Percentiles rank a stretch among this genome's conserved stretches.
Evolutionary conservation across 2,329 filamentous ascomycete species (phyloP).

Genomic region (Cercospora sp.): DNA sequence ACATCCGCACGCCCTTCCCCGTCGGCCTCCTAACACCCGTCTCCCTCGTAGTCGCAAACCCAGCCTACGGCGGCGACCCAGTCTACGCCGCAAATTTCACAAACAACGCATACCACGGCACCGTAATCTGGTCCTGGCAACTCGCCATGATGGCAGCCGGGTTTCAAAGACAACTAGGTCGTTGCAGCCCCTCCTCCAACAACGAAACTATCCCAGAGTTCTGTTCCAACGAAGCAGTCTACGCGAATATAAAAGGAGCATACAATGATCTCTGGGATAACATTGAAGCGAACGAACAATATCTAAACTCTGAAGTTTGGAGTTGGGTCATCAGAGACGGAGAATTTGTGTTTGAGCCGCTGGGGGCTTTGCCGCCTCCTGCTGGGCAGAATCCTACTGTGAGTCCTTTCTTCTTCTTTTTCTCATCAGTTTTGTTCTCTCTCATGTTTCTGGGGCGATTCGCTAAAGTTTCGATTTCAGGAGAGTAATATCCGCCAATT

Average conservation of each 20-base stretch:
- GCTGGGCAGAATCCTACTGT: conserved; percentile 4
- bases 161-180: conserved; percentile 57
- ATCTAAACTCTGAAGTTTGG: conserved; percentile 63
- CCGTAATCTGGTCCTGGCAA: conserved; percentile 66
- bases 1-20: conserved; percentile 60
- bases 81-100: conserved; percentile 56
- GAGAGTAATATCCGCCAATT: conserved; percentile 44
- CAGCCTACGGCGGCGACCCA: conserved; percentile 55
- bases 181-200: no score
- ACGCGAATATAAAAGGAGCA: conserved; percentile 47
- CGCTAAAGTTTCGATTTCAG: background rate
- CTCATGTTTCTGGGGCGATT: no score
- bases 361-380: conserved; percentile 48
- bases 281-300: conserved; percentile 57
- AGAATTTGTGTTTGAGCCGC: conserved; percentile 51
- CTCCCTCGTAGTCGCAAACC: conserved; percentile 62
- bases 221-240: conserved; percentile 50
- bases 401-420: no score
- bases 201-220: no score
- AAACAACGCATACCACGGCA: conserved; percentile 62
- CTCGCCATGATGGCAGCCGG: conserved; percentile 65
- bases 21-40: conserved; percentile 59
- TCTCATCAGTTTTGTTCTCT: background rate
- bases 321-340: conserved; percentile 58
- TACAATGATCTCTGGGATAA: conserved; percentile 62